phyloP scores from a whole-genome alignment of 2,329 filamentous ascomycete genomes.

The Dothidotthia symphoricarpi region DNA sequence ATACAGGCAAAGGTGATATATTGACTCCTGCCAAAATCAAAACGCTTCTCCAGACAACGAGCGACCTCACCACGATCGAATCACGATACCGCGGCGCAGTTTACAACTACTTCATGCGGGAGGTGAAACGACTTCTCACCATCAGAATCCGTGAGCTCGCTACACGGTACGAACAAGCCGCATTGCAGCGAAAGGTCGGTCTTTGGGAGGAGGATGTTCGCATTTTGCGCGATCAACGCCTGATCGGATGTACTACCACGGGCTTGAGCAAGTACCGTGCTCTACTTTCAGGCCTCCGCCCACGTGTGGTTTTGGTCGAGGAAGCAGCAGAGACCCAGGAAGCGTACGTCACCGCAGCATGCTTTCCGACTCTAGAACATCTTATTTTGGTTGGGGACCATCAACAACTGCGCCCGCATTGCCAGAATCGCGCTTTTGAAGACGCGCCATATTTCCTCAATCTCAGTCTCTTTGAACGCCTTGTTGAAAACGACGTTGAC shows the following conservation, averaged over 20 bases:
- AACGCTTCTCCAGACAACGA: slow-evolving; percentile 33
- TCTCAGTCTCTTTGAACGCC: slow-evolving; percentile 75
- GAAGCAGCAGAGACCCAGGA: slow-evolving; percentile 77
- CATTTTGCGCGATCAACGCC: slow-evolving; percentile 42
- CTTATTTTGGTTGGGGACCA: slow-evolving; percentile 75
- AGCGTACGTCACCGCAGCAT: slow-evolving; percentile 59
- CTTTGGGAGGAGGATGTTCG: slow-evolving; percentile 60
- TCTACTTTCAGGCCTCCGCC: slow-evolving; percentile 64
- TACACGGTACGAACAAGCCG: slow-evolving; percentile 51
- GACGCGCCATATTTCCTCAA: slow-evolving; percentile 64
- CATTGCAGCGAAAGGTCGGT: slow-evolving; percentile 55
- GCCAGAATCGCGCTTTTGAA: slow-evolving; percentile 60
- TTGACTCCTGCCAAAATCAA: slow-evolving; percentile 36
- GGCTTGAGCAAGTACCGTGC: slow-evolving; percentile 77
- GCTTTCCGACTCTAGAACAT: slow-evolving; percentile 62
- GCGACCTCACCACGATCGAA: slow-evolving; percentile 63
- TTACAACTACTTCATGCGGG: slow-evolving; percentile 63
- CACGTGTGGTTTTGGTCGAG: slow-evolving; percentile 71
- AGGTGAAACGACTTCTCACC: slow-evolving; percentile 52
- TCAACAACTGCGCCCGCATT: slow-evolving; percentile 71
- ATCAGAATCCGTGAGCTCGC: slow-evolving; percentile 52
- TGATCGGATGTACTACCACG: slow-evolving; percentile 73
- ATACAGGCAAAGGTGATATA: slow-evolving; percentile 25
- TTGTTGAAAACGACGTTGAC: slow-evolving; percentile 64
- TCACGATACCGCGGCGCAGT: slow-evolving; percentile 58